Base-by-base conservation (phyloP, 257 asterid species). In the Buddleja alternifolia region DNA sequence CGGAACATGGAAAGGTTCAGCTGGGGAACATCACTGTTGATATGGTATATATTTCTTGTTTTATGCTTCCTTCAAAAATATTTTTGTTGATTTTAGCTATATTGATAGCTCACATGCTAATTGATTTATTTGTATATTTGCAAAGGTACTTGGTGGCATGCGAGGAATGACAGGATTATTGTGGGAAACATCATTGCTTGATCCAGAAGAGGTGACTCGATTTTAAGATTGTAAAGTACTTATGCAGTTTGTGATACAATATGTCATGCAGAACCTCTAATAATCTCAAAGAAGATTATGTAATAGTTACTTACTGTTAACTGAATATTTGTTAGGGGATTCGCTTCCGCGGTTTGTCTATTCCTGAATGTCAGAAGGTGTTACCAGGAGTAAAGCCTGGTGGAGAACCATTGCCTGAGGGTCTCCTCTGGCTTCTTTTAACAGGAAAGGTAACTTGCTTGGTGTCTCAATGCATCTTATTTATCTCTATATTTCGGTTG, bases 171-270 rank as follows among this genome's bases (percentile, higher is more conserved):
- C 95, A 29, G 99, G 99, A 73, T 83, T 94, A 80, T 80, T 94
- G 72, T 94, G 99, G 99, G 99, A 94, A 78, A 91, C 99, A 44
- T 94, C 99, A 41, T 80, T 94, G 75, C 97, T 94, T 81, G 99
- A 94, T 73, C 85, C 99, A 11, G 99, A 94, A 54, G 97, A 94
- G 99, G 99, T 94, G 66, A 52, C 2, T 57, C 48, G 14, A 23
- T 16, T 53, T 60, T 40, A 14, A 40, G 45, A 36, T 76, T 63
- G 39, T 60, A 64, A 40, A 19, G 41, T 54, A 50, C 12, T 69
- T 32, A 23, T 48, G 66, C 70, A 29, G 73, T 56, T 60, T 14
- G 32, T 55, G 16, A 44, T 24, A 61, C 42, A 67, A 55, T 48
- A 7, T 7, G 25, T 14, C 64, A 40, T 4, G 34, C 34, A 50